A percentile compares a stretch with the other conserved stretches of the same genome.
Evolutionary conservation across 1,139 yeast genomes (phyloP).

Genomic region (Casaregolazyma suthepensis): DNA sequence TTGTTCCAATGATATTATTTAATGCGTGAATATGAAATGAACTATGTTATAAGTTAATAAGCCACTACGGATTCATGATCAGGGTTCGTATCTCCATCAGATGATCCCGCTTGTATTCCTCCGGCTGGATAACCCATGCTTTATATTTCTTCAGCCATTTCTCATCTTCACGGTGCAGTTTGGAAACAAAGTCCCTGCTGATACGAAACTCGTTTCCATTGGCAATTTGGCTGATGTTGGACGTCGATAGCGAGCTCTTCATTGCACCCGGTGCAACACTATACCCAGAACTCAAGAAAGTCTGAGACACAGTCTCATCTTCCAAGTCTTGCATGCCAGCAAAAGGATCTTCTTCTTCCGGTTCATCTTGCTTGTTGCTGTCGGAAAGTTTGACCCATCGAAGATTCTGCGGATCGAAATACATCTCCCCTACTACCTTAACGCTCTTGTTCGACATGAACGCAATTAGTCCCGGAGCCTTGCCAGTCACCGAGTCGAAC

Average conservation of each 20-base stretch:
- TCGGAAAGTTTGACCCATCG: slow-evolving; percentile 45
- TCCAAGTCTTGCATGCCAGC: slow-evolving; percentile 44
- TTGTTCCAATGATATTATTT: neutral
- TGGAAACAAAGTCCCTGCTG: slow-evolving; percentile 37
- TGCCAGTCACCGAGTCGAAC: slow-evolving; percentile 37
- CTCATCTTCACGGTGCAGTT: slow-evolving; percentile 46
- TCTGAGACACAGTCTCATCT: slow-evolving; percentile 16
- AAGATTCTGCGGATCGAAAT: slow-evolving; percentile 52
- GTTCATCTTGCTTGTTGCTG: slow-evolving; percentile 16
- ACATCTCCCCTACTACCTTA: slow-evolving; percentile 48
- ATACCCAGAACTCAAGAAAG: slow-evolving; percentile 3
- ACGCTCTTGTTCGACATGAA: slow-evolving; percentile 31
- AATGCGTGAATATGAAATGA: neutral
- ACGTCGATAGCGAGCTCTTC: slow-evolving; percentile 10
- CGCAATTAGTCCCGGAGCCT: slow-evolving; percentile 35
- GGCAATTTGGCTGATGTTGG: slow-evolving; percentile 19
- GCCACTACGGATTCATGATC: slow-evolving; percentile 33
- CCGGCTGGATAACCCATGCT: slow-evolving; percentile 49
- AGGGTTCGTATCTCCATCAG: slow-evolving; percentile 51
- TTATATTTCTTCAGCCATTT: slow-evolving; percentile 44
- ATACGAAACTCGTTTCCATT: slow-evolving; percentile 41
- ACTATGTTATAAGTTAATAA: neutral
- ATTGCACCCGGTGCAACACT: neutral
- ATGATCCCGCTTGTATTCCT: slow-evolving; percentile 40
- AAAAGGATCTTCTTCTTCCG: slow-evolving; percentile 43